Evolutionary conservation across 2,329 filamentous ascomycete genomes (phyloP).

Genomic region (Paraphoma chrysanthemicola): DNA sequence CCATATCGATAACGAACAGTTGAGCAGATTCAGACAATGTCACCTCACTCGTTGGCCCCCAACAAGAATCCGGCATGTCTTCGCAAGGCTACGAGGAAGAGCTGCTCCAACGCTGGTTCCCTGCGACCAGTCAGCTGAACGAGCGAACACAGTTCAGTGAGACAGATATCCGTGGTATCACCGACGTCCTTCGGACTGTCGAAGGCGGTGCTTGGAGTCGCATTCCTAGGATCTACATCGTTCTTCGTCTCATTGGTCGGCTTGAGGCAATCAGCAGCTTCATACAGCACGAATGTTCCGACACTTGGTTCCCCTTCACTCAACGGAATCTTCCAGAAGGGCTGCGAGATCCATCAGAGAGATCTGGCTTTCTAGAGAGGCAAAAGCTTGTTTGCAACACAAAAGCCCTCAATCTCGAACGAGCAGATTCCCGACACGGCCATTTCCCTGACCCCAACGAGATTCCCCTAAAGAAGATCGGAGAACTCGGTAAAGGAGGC

Average conservation of each 20-base stretch:
- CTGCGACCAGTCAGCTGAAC: not conserved
- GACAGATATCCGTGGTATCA: conserved; percentile 11
- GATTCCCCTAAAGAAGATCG: conserved; percentile 14
- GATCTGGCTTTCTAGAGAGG: conserved; percentile 13
- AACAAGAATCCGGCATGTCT: not conserved
- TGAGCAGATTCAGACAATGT: too few relatives aligned
- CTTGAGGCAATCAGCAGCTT: conserved; percentile 16
- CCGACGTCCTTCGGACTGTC: not conserved
- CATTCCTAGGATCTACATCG: conserved; percentile 20
- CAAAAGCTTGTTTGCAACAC: conserved; percentile 18
- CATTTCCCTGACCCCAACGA: conserved; percentile 14
- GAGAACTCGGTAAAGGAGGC: conserved; percentile 22
- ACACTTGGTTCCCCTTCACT: conserved; percentile 17
- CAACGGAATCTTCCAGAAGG: conserved; percentile 9
- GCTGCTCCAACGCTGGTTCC: conserved; percentile 9
- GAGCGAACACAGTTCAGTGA: conserved; percentile 8
- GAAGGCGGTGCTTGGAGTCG: conserved; percentile 11
- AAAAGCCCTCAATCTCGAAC: conserved; percentile 14
- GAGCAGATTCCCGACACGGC: conserved; percentile 4
- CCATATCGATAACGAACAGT: too few relatives aligned
- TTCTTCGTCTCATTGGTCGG: conserved; percentile 16
- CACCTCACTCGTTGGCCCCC: too few relatives aligned
- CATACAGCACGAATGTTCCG: conserved; percentile 12
- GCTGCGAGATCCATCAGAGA: conserved; percentile 2
- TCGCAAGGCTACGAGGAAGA: conserved; percentile 10